Conservation (phyloP, 78 protist genomes). For the Dictyostelium discoideum region dicty_2.7 NC_007088.5:5783001-5783500, state of each 20-base stretch:
- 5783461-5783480: conserved; percentile 31
- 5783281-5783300: background rate
- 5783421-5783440: conserved; percentile 78
- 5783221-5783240: background rate
- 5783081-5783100: background rate
- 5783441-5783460: conserved; percentile 50
- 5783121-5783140: background rate
- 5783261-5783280: conserved; percentile 1
- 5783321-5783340: background rate
- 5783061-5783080: background rate
- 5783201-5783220: conserved; percentile 79
- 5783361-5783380: background rate
- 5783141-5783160: background rate
- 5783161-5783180: background rate
- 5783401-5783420: conserved; percentile 79
- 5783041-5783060: conserved; percentile 87
- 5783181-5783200: conserved; percentile 1
- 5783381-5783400: conserved; percentile 34
- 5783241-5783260: background rate
- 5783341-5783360: background rate
- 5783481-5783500: conserved; percentile 50
- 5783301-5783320: background rate
- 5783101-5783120: background rate
- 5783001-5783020: conserved; percentile 9
- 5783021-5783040: conserved; percentile 91